Evolutionary conservation across 2,329 filamentous ascomycete species (phyloP), one percentile per base, ranked within the genome.

Genomic region (Geosmithia flava): DNA sequence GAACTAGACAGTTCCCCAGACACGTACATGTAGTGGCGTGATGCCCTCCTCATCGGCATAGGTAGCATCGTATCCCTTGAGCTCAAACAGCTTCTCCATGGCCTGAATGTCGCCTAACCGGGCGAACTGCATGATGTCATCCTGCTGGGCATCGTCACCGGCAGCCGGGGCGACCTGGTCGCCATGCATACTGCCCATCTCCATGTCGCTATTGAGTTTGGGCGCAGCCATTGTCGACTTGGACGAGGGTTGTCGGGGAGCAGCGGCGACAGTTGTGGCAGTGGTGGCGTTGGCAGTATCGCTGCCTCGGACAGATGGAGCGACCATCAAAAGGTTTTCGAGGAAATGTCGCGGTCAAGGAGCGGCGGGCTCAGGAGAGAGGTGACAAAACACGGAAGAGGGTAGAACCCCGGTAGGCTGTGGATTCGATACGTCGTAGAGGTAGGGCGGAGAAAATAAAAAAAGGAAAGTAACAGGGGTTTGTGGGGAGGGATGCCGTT

Each of bases 71-170:
- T 78, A 87, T 57, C 86, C 87, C 55, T 85, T 84, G 49, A 77
- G 79, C 61, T 91, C 87, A 56, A 96, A 95, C 47, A 98, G 74
- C 69, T 83, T 89, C 69, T 95, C 85, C 72, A 98, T 93, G 47
- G 80, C 85, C 7, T 75, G 72, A 51, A 96, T 79, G 61, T 98
- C 89, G 49, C 94, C 93, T 55, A 95, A 68, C 51, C 93, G 77
- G 41, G 93, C 89, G 62, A 96, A 70, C 69, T 96, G 91, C 91
- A 98, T 97, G 55, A 98, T 83, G 68, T 98, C 91, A 55, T 87
- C 78, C 59, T 87, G 53, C 41, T 47, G 46, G 16, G 15, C 42
- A 16, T 49, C 48, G 20, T 45, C 44, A 23, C 23, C 23, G 19
- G 44, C 55, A 53, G 33, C 50, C 61, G 55, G 53, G 62, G 60